phyloP scores from a whole-genome alignment of 257 asterid genomes.

The Mentha longifolia region DNA sequence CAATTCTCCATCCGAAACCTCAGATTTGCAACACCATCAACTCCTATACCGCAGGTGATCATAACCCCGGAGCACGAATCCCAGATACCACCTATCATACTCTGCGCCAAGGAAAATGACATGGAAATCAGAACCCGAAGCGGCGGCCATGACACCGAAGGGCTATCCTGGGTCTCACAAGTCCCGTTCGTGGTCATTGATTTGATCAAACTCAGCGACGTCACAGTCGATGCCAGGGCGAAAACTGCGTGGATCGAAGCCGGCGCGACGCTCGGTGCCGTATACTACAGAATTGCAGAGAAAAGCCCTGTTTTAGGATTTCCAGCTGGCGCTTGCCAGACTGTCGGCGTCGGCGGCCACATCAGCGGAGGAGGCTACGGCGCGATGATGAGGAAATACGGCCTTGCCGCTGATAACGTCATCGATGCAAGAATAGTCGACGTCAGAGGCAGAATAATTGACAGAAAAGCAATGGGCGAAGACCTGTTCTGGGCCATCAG shows the following conservation, averaged over 20 bases:
- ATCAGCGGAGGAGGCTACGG: background rate
- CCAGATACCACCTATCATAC: constrained; percentile 35
- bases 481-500: constrained; percentile 14
- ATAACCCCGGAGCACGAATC: constrained; percentile 38
- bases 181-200: background rate
- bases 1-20: background rate
- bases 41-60: constrained; percentile 26
- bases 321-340: background rate
- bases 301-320: background rate
- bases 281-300: background rate
- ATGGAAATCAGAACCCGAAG: constrained; percentile 42
- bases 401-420: background rate
- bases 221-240: background rate
- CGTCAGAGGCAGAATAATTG: background rate
- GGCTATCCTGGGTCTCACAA: background rate
- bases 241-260: background rate
- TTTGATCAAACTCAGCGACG: background rate
- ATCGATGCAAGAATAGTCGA: constrained; percentile 5
- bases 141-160: constrained; percentile 51
- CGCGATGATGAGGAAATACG: background rate
- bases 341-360: constrained; percentile 5
- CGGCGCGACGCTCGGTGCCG: background rate
- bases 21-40: background rate
- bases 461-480: background rate
- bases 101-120: constrained; percentile 30